phyloP scores from a whole-genome alignment of 2,329 filamentous ascomycete species.

The Penicillium rolfsii region DNA sequence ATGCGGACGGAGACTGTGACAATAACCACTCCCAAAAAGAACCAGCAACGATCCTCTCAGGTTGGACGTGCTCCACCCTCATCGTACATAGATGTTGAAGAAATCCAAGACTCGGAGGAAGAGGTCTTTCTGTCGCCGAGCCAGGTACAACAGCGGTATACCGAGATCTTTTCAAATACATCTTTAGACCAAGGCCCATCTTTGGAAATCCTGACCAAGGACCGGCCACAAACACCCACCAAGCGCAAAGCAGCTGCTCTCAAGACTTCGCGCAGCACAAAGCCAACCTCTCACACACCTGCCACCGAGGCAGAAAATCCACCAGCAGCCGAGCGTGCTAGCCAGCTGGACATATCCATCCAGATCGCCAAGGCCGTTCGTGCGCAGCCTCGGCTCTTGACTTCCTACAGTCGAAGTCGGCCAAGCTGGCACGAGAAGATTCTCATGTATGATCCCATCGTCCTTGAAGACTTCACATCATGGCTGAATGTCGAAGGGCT shows the following conservation, averaged over 20 bases:
- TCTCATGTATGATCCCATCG: slow-evolving; percentile 86
- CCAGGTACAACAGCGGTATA: slow-evolving; percentile 29
- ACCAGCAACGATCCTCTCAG: neutral
- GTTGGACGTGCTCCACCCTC: slow-evolving; percentile 4
- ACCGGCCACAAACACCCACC: slow-evolving; percentile 12
- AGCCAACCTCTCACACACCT: slow-evolving; percentile 2
- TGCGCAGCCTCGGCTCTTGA: slow-evolving; percentile 37
- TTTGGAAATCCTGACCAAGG: slow-evolving; percentile 21
- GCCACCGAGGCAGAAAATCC: neutral
- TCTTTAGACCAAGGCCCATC: slow-evolving; percentile 6
- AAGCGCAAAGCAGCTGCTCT: slow-evolving; percentile 18
- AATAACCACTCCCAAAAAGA: slow-evolving; percentile 2
- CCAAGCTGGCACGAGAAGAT: slow-evolving; percentile 90
- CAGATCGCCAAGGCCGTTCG: slow-evolving; percentile 56
- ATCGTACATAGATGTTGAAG: slow-evolving; percentile 37
- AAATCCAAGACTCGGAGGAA: slow-evolving; percentile 45
- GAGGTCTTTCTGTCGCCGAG: slow-evolving; percentile 37
- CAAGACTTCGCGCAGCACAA: slow-evolving; percentile 14
- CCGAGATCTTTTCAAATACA: slow-evolving; percentile 9
- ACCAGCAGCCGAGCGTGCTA: slow-evolving; percentile 21
- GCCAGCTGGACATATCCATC: slow-evolving; percentile 45
- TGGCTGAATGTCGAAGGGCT: slow-evolving; percentile 80
- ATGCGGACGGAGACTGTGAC: neutral
- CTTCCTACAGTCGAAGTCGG: slow-evolving; percentile 42
- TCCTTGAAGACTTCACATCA: slow-evolving; percentile 78